phyloP scores from a whole-genome alignment of 306 rosid species.

The Prosopis cineraria region DNA sequence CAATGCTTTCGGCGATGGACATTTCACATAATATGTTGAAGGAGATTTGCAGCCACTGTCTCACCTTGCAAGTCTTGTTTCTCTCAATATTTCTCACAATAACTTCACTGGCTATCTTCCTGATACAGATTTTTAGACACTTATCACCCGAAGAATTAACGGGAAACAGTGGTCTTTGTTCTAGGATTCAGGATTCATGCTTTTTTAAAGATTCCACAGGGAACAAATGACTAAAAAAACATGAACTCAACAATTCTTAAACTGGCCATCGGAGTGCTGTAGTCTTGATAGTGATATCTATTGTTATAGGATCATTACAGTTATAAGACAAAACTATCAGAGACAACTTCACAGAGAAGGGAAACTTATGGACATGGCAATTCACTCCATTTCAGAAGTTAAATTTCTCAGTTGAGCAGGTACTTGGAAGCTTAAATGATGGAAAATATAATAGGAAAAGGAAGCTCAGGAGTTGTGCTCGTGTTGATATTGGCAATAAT shows the following conservation, averaged over 20 bases:
- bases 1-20: slow-evolving; percentile 57
- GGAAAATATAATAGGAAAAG: slow-evolving; percentile 59
- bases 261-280: slow-evolving; percentile 57
- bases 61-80: slow-evolving; percentile 55
- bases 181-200: slow-evolving; percentile 46
- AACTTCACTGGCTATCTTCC: slow-evolving; percentile 60
- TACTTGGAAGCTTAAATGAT: slow-evolving; percentile 53
- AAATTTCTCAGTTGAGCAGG: slow-evolving; percentile 51
- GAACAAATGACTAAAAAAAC: slow-evolving; percentile 32
- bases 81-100: slow-evolving; percentile 59
- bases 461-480: slow-evolving; percentile 64
- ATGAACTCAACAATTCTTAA: slow-evolving; percentile 43
- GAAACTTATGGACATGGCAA: slow-evolving; percentile 63
- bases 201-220: slow-evolving; percentile 31
- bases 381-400: slow-evolving; percentile 66
- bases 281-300: slow-evolving; percentile 49
- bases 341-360: slow-evolving; percentile 50
- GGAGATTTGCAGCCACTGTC: slow-evolving; percentile 52
- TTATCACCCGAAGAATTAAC: slow-evolving; percentile 44
- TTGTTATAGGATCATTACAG: slow-evolving; percentile 44
- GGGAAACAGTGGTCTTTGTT: slow-evolving; percentile 58
- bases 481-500: slow-evolving; percentile 51
- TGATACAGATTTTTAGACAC: slow-evolving; percentile 57
- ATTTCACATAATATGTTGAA: slow-evolving; percentile 58
- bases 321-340: slow-evolving; percentile 39